Evolutionary conservation across 129 eudicot species (phyloP), one percentile per base, ranked within the genome.

Genomic region (Centaurea solstitialis): DNA sequence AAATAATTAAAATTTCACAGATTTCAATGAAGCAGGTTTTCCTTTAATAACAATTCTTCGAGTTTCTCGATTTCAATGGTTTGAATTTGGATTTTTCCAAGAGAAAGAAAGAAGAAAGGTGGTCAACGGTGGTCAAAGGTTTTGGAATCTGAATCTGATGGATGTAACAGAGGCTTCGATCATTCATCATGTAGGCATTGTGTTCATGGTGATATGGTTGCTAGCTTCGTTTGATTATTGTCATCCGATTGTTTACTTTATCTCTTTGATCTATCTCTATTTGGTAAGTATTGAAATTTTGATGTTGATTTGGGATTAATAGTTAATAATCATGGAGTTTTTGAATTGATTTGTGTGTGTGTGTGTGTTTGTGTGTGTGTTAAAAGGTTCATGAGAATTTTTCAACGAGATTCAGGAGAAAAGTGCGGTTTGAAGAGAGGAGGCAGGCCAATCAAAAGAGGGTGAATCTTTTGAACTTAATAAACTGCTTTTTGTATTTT

Each of bases 301-400:
- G 65, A 57, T 57, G 65, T 57, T 8, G 23, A 57, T 57, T 57
- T 57, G 23, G 65, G 65, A n/a, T 57, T 57, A 5, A 24, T 26
- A 40, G 6, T 57, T 57, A 5, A 24, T 26, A 40, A 41, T 61
- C 41, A n/a, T 33, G 23, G 15, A 8, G 59, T 20, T 82, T 82
- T 37, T 41, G 26, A 5, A 18, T 18, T 73, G 53, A 1, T 37
- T 15, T 26, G 1, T 40, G 9, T 65, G 28, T 30, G 35, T 45
- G 30, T 68, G 17, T 40, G 73, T 40, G 30, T 72, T 79, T 30
- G 35, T 45, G 30, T 68, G 17, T 40, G 73, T 40, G 30, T 72
- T 79, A 66, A 76, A 76, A 95, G 99, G 91, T 95, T 85, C 91
- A 95, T 85, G 97, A 91, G 67, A 80, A 87, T 45, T 95, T 86